phyloP scores from a whole-genome alignment of 371 early-diverging fungal species.

The Nematocida ironsii region DNA sequence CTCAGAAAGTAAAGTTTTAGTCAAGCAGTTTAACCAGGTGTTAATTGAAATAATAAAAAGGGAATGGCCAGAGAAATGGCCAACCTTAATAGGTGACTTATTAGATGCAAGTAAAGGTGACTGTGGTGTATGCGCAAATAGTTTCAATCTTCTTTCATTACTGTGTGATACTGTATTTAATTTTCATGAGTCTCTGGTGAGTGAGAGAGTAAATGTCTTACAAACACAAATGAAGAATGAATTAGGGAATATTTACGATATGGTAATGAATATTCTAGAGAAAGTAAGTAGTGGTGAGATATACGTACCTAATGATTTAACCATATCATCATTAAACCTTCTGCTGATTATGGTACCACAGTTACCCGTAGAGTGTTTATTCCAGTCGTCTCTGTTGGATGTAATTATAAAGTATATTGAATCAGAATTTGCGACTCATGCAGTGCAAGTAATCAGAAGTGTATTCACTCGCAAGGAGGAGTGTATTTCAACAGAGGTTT shows the following conservation, averaged over 20 bases:
- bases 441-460: conserved; percentile 60
- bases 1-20: conserved; percentile 55
- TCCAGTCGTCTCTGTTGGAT: conserved; percentile 84
- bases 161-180: conserved; percentile 94
- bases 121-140: conserved; percentile 89
- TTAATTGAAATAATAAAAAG: conserved; percentile 85
- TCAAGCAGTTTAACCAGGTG: conserved; percentile 66
- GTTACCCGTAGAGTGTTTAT: conserved; percentile 90
- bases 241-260: conserved; percentile 85
- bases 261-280: conserved; percentile 87
- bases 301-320: conserved; percentile 71
- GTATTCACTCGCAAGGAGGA: conserved; percentile 82
- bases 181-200: conserved; percentile 90
- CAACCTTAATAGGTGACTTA: conserved; percentile 93
- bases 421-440: not conserved
- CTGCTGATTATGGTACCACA: conserved; percentile 87
- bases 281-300: conserved; percentile 70
- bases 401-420: conserved; percentile 53
- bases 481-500: conserved; percentile 76
- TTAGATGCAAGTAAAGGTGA: conserved; percentile 82
- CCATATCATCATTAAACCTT: conserved; percentile 83
- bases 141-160: conserved; percentile 87
- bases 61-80: conserved; percentile 99
- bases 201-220: conserved; percentile 80
- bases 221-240: conserved; percentile 88